phyloP scores from a whole-genome alignment of 257 asterid species.

The Vinca minor region DNA sequence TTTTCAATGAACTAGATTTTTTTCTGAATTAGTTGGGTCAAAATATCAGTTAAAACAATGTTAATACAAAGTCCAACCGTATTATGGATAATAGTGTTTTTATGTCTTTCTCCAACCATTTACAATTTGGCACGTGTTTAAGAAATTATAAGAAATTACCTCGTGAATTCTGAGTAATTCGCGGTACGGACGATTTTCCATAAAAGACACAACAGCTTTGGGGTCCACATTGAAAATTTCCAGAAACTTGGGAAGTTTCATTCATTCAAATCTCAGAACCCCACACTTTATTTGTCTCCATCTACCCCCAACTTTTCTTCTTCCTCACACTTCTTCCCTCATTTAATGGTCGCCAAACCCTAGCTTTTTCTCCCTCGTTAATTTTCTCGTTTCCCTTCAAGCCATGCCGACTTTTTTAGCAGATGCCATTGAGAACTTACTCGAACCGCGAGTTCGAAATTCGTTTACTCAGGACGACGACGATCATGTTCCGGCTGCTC shows the following conservation, averaged over 20 bases:
- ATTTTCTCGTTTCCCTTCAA: neutral
- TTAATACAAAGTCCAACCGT: no score
- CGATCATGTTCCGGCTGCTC: slow-evolving; percentile 7
- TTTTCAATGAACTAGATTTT: no score
- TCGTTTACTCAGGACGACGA: slow-evolving; percentile 15
- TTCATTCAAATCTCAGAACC: slow-evolving; percentile 10
- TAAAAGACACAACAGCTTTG: no score
- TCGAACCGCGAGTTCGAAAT: slow-evolving; percentile 45
- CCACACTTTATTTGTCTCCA: neutral
- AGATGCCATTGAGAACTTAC: slow-evolving; percentile 39
- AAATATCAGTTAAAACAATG: no score
- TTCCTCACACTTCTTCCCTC: neutral
- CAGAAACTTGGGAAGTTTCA: slow-evolving; percentile 13
- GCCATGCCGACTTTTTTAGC: slow-evolving; percentile 54
- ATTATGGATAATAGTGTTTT: no score
- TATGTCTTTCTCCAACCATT: no score
- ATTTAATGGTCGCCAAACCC: slow-evolving; percentile 7
- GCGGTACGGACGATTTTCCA: no score
- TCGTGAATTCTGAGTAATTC: no score
- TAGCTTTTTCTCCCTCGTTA: neutral
- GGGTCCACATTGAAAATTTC: neutral
- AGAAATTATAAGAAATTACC: no score
- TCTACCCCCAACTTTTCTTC: neutral
- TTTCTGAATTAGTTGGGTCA: no score
- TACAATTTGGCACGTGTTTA: no score